phyloP scores from a whole-genome alignment of 305 asterid genomes.

The Fraxinus nigra region DNA sequence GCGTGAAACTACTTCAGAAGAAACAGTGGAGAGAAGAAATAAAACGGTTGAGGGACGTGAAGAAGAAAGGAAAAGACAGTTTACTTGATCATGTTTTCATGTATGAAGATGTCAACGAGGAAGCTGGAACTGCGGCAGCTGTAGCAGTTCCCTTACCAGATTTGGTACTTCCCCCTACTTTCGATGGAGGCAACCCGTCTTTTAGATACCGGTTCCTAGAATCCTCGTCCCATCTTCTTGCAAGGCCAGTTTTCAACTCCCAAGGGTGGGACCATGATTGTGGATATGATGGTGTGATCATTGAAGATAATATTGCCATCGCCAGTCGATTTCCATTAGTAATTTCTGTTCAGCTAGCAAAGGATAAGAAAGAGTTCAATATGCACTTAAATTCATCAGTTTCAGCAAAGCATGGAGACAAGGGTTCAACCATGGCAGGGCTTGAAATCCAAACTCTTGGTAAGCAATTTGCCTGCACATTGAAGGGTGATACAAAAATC shows the following conservation, averaged over 20 bases:
- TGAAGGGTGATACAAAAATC: conserved; percentile 33
- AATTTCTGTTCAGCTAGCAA: conserved; percentile 32
- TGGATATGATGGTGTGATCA: conserved; percentile 36
- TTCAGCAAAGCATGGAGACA: conserved; percentile 31
- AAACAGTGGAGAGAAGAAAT: conserved; percentile 34
- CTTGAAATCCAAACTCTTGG: conserved; percentile 30
- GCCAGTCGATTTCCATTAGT: conserved; percentile 34
- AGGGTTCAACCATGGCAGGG: conserved; percentile 34
- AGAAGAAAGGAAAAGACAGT: conserved; percentile 19
- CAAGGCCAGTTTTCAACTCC: conserved; percentile 34
- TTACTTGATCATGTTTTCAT: conserved; percentile 10
- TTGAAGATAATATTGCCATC: conserved; percentile 28
- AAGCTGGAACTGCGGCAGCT: conserved; percentile 21
- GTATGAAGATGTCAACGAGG: conserved; percentile 22
- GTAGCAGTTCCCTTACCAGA: conserved; percentile 32
- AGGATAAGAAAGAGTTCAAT: conserved; percentile 38
- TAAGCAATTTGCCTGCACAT: conserved; percentile 29
- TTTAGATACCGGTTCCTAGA: conserved; percentile 28
- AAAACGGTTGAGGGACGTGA: conserved; percentile 25
- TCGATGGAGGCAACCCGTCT: conserved; percentile 36
- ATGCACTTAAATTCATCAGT: conserved; percentile 37
- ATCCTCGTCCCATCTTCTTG: conserved; percentile 23
- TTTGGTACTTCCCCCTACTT: conserved; percentile 34
- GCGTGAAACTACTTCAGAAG: conserved; percentile 30
- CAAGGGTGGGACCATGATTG: conserved; percentile 45